Evolutionary conservation across 257 asterid genomes (phyloP).

Genomic region (Salvia miltiorrhiza): DNA sequence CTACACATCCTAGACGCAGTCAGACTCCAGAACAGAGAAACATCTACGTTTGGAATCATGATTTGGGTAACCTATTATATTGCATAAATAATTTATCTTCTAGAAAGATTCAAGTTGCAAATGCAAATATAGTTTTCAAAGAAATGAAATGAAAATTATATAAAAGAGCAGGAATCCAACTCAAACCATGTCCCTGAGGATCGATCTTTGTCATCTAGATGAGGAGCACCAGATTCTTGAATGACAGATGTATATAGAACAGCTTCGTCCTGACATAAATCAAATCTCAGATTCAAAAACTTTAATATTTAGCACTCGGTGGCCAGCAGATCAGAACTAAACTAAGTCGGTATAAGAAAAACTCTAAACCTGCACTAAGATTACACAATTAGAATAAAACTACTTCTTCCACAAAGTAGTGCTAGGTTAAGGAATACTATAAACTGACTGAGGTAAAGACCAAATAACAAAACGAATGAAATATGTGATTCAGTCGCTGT

Average conservation of each 20-base stretch:
- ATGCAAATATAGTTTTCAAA: background rate
- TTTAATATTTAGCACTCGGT: background rate
- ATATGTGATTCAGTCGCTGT: background rate
- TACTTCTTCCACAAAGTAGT: background rate
- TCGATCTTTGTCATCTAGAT: background rate
- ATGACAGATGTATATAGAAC: slow-evolving; percentile 3
- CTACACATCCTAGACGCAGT: background rate
- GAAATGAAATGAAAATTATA: background rate
- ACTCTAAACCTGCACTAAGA: background rate
- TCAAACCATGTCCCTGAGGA: slow-evolving; percentile 18
- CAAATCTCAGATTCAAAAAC: slow-evolving; percentile 8
- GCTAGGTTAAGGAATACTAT: background rate
- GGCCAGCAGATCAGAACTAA: background rate
- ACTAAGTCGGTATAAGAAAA: background rate
- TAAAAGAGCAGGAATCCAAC: background rate
- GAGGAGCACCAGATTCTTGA: slow-evolving; percentile 6
- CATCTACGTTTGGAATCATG: background rate
- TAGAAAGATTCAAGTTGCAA: background rate
- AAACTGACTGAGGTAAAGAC: background rate
- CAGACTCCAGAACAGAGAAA: background rate
- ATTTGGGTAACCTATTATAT: background rate
- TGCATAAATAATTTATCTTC: background rate
- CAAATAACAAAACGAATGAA: background rate
- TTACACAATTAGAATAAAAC: background rate
- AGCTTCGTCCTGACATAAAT: slow-evolving; percentile 26